Conservation (phyloP, 140 eudicot genomes). For the Oenanthe javanica region DNA sequence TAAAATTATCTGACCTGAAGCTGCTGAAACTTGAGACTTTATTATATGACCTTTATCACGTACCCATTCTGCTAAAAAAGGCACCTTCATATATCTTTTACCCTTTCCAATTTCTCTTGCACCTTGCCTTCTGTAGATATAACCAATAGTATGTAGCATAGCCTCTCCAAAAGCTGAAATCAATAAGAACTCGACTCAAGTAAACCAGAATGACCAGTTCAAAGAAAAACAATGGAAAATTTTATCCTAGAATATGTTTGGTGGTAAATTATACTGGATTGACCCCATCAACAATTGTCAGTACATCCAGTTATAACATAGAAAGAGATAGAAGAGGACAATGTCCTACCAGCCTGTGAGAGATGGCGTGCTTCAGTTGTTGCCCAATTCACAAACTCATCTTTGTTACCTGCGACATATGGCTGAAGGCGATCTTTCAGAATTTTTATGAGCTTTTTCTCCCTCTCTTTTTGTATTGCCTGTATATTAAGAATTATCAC, state of each 20-base stretch:
- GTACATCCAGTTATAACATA: background rate
- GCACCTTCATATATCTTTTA: constrained; percentile 74
- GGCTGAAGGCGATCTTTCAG: constrained; percentile 68
- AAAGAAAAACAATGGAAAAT: background rate
- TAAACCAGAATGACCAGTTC: background rate
- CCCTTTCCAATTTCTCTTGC: constrained; percentile 85
- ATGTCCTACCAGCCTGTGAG: constrained; percentile 65
- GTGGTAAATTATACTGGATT: background rate
- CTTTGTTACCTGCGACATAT: constrained; percentile 55
- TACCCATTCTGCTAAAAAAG: constrained; percentile 90
- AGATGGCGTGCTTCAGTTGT: constrained; percentile 72
- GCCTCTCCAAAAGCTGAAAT: constrained; percentile 87
- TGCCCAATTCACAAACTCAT: constrained; percentile 67
- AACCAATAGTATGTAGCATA: constrained; percentile 89
- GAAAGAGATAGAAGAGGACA: constrained; percentile 4
- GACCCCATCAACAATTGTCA: background rate
- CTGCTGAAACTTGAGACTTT: constrained; percentile 77
- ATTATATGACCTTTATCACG: constrained; percentile 75
- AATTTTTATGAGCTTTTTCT: constrained; percentile 56
- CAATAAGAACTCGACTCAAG: background rate
- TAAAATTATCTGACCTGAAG: constrained; percentile 48
- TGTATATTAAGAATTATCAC: constrained; percentile 16
- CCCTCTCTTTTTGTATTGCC: constrained; percentile 82
- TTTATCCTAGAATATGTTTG: background rate
- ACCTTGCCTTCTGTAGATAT: constrained; percentile 84